These are phyloP conservation scores for Botrytis medusae DNA, from an alignment of 2,329 filamentous ascomycete species.

Conservation along the genomic window DNA sequence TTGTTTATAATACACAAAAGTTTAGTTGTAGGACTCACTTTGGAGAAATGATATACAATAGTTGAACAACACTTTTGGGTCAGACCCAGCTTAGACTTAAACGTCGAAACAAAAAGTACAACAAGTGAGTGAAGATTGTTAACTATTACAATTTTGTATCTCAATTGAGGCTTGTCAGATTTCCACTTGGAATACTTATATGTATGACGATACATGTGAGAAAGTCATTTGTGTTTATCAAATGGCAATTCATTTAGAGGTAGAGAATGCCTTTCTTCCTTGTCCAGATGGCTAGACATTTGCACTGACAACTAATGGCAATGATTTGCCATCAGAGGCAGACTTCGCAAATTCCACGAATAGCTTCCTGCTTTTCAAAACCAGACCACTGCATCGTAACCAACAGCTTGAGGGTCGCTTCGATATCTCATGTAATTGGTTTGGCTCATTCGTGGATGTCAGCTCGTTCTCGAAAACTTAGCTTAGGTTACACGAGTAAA, in stretches of 20 bases:
- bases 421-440: background rate
- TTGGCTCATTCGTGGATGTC: background rate
- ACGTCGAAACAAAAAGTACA: background rate
- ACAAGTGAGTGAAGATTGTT: background rate
- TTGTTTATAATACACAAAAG: too few species aligned
- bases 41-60: background rate
- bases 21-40: background rate
- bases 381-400: background rate
- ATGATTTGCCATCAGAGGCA: too few species aligned
- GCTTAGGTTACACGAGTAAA: background rate
- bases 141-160: background rate
- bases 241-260: too few species aligned
- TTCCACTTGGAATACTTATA: background rate
- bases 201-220: background rate
- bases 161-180: background rate
- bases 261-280: too few species aligned
- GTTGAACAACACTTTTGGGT: too few species aligned
- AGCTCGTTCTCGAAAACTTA: background rate
- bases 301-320: too few species aligned
- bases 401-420: slow-evolving; percentile 2
- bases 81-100: background rate
- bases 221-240: too few species aligned
- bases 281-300: too few species aligned
- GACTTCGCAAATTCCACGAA: too few species aligned
- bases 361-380: background rate